Conservation (phyloP, 2,329 filamentous ascomycete species). For the Fusarium beomiforme region DNA sequence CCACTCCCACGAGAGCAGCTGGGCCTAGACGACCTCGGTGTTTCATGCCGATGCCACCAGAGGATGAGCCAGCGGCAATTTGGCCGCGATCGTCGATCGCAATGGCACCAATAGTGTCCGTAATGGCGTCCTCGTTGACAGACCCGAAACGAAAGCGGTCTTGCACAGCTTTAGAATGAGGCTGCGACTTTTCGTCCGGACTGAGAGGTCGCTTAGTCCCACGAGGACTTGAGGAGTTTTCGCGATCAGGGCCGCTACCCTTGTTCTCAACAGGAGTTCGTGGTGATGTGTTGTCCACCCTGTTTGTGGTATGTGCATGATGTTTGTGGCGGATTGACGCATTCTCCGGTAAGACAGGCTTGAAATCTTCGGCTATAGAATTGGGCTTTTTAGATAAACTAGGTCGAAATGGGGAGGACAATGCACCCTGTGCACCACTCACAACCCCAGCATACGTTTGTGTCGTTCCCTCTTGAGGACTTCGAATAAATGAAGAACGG, state of each 20-base stretch:
- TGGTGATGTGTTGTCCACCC: constrained; percentile 33
- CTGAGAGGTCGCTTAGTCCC: constrained; percentile 50
- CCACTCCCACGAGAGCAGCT: constrained; percentile 90
- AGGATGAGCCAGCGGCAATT: constrained; percentile 95
- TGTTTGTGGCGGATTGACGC: constrained; percentile 4
- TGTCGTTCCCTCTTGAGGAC: constrained; percentile 21
- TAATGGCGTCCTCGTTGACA: constrained; percentile 71
- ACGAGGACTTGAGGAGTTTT: constrained; percentile 36
- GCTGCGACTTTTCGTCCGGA: constrained; percentile 19
- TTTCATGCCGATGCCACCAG: constrained; percentile 98
- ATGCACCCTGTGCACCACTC: constrained; percentile 9
- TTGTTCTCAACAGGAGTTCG: neutral
- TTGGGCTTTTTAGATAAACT: constrained; percentile 14
- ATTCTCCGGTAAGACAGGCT: neutral
- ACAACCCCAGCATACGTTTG: constrained; percentile 30
- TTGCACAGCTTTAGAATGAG: constrained; percentile 25
- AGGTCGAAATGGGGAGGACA: constrained; percentile 14
- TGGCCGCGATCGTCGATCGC: constrained; percentile 86
- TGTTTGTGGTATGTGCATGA: constrained; percentile 9
- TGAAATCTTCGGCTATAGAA: constrained; percentile 5
- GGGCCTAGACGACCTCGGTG: constrained; percentile 91
- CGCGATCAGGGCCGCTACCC: constrained; percentile 1
- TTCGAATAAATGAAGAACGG: constrained; percentile 8
- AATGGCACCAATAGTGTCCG: constrained; percentile 95
- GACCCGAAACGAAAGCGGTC: constrained; percentile 32